Evolutionary conservation across 1,139 yeast genomes (phyloP), one percentile per base, ranked within the genome.

Genomic region (Magnusiomyces fungicola): DNA sequence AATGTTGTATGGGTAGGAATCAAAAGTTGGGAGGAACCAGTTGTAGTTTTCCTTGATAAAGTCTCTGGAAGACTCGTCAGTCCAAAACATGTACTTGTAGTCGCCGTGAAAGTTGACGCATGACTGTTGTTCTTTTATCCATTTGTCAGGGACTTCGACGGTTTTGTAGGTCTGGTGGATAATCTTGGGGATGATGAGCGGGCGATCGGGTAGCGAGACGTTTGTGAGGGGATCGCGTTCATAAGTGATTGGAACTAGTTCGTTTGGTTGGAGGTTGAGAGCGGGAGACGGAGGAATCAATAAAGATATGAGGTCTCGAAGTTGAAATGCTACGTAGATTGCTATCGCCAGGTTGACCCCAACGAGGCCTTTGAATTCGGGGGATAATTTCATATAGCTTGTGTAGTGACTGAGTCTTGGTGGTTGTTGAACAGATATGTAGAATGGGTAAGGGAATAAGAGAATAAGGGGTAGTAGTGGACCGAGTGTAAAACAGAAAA

Each of bases 131-230:
- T 95, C 89, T 2, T 75, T 75, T 57, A 70, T 69, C 97, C 97
- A 89, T 50, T 78, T 72, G 44, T 80, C 87, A 2, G 97, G 97
- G 25, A 89, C 78, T 24, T 80, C 76, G 21, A 70, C 76, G 25
- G 85, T 83, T 66, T 87, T 89, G 69, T 89, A 89, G 16, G 97
- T 89, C 67, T 89, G 97, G 64, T 89, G 97, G 51, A 89, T 88
- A 63, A 89, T 88, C 62, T 84, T 86, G 37, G 97, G 97, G 46
- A 89, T 86, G 45, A 81, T 62, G 14, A 53, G 54, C 23, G 47
- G 52, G 16, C 61, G 48, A 41, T 56, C 58, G 10, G 63, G 61
- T 23, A 32, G 10, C n/a, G 25, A 24, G 9, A 21, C 29, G 43
- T 25, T 22, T n/a, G 25, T 23, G 24, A n/a, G 16, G 2, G 46